Base-by-base conservation (phyloP, 257 asterid genomes). In the Craterostigma plantagineum region DNA sequence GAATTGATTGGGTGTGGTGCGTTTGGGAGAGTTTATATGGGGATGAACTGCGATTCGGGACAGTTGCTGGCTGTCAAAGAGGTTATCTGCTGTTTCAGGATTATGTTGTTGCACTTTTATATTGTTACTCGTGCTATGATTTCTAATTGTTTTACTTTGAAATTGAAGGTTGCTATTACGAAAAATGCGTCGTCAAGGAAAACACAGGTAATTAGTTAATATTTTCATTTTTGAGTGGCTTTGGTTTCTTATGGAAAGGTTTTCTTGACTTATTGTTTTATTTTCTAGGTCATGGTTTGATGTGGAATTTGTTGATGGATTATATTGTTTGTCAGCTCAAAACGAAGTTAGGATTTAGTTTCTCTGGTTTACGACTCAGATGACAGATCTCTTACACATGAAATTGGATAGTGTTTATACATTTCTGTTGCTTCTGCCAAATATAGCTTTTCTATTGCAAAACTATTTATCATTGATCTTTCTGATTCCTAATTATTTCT, bases 11-110 rank as follows among this genome's bases (percentile, higher is more conserved):
- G 97, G 0, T 73, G 92, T 43, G 97, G 97, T 39, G 97, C 98
- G 36, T 87, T 87, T 61, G 98, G 98, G 38, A 76, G 95, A 72
- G 98, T 87, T 36, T 75, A 79, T 65, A 87, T 87, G 98, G 98
- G 98, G 54, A 79, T 82, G 98, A 79, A 82, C 67, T 73, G 79
- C 43, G 95, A 82, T 63, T 87, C 95, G 0, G 98, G 98, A n/a
- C 95, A 87, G 62, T 52, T 87, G 33, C 71, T 87, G 9, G 98
- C 98, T 14, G 86, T 87, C 41, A 85, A 85, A 62, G 96, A 85
- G 96, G 94, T 77, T 50, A 38, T 33, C 48, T 33, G 10, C 10
- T 9, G 9, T 40, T 40, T 10, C 16, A 14, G 16, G 45, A 7
- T 7, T 40, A 1, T 40, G 15, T 36, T 10, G 11, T 10, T 36